Conservation (phyloP, 257 asterid genomes). For the Jasminum sambac region DNA sequence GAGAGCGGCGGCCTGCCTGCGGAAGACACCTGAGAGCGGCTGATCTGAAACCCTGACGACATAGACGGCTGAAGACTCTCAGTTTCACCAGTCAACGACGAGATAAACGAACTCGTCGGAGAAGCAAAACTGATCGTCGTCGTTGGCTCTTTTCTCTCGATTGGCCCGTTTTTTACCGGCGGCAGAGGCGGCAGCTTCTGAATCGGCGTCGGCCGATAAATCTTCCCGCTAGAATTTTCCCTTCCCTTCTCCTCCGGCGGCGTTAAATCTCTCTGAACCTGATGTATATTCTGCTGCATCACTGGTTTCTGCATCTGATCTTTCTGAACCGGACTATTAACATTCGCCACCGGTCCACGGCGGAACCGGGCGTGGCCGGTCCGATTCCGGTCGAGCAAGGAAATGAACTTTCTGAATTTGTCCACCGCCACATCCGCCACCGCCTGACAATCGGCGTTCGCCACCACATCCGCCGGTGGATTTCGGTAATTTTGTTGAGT, state of each 20-base stretch:
- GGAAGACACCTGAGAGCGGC: conserved; percentile 66
- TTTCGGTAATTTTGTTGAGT: conserved; percentile 38
- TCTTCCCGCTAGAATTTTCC: conserved; percentile 31
- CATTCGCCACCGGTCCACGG: conserved; percentile 62
- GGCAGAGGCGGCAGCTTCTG: conserved; percentile 88
- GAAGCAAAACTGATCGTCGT: conserved; percentile 74
- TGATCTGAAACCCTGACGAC: conserved; percentile 83
- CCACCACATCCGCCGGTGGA: background rate
- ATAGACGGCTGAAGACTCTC: conserved; percentile 63
- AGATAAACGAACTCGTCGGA: conserved; percentile 59
- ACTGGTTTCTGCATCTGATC: background rate
- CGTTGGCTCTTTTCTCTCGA: conserved; percentile 64
- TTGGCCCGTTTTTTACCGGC: conserved; percentile 33
- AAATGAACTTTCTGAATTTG: conserved; percentile 73
- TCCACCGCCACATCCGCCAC: conserved; percentile 75
- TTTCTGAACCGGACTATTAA: conserved; percentile 23
- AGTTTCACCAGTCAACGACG: conserved; percentile 77
- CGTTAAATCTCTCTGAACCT: no score
- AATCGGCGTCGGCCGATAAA: conserved; percentile 61
- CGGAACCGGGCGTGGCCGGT: conserved; percentile 97
- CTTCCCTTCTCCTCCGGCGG: conserved; percentile 25
- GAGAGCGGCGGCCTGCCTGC: conserved; percentile 62
- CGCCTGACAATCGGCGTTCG: conserved; percentile 47
- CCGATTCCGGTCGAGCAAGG: conserved; percentile 66
- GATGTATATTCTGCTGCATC: background rate